These are phyloP conservation scores for Leishmania braziliensis DNA, from an alignment of 208 protist species.

Conservation along the genomic window DNA sequence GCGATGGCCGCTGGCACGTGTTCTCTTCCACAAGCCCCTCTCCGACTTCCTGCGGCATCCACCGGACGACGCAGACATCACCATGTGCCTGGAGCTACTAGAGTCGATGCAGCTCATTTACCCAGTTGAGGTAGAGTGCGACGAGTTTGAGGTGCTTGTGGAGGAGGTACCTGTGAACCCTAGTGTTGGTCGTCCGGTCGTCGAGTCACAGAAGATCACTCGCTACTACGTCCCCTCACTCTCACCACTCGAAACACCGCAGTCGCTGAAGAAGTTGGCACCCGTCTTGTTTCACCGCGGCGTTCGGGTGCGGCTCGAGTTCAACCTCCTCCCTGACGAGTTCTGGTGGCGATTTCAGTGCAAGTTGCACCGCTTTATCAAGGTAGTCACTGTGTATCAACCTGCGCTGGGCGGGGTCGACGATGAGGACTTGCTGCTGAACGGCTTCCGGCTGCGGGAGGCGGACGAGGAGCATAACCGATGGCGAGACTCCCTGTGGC, in stretches of 20 bases:
- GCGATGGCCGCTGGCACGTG: conserved; percentile 71
- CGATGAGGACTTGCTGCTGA: conserved; percentile 57
- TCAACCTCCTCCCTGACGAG: conserved; percentile 89
- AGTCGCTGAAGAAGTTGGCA: conserved; percentile 55
- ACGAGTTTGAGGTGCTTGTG: conserved; percentile 60
- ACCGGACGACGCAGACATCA: conserved; percentile 76
- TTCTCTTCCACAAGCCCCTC: conserved; percentile 71
- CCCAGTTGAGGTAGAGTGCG: conserved; percentile 66
- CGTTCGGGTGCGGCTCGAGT: conserved; percentile 69
- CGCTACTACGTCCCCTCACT: conserved; percentile 88
- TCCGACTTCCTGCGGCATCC: conserved; percentile 54
- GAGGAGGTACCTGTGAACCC: conserved; percentile 73
- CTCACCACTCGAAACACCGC: conserved; percentile 57
- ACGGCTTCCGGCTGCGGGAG: conserved; percentile 71
- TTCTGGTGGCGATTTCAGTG: conserved; percentile 87
- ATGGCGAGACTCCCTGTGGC: conserved; percentile 89
- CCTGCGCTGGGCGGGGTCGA: conserved; percentile 32
- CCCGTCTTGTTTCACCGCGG: conserved; percentile 83
- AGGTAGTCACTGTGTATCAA: conserved; percentile 67
- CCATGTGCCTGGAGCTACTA: conserved; percentile 82
- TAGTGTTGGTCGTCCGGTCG: conserved; percentile 39
- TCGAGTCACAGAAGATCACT: conserved; percentile 37
- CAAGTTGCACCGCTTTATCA: conserved; percentile 58
- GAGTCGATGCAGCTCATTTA: conserved; percentile 74
- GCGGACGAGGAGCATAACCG: conserved; percentile 85